phyloP scores from a whole-genome alignment of 75 land plant genomes.

The Pseudotsuga menziesii region DNA sequence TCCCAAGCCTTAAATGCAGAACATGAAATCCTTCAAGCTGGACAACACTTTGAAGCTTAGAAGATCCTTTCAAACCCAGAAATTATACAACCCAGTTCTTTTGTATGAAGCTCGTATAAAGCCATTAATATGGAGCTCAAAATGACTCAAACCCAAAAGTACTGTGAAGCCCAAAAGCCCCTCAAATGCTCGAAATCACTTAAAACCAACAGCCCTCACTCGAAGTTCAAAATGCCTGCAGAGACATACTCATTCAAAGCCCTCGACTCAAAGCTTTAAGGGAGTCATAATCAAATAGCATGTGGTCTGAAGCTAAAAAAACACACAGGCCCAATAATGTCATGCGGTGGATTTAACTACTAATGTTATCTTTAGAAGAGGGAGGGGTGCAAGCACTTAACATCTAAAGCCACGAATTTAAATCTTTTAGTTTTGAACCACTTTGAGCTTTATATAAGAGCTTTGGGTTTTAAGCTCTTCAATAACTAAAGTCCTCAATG shows the following conservation, averaged over 20 bases:
- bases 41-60: no score
- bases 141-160: background rate
- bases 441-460: background rate
- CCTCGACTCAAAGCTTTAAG: background rate
- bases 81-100: background rate
- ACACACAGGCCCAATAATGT: background rate
- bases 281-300: background rate
- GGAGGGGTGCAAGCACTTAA: background rate
- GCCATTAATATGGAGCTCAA: background rate
- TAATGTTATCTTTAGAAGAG: background rate
- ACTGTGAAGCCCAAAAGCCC: no score
- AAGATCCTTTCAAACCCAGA: no score
- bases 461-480: background rate
- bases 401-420: background rate
- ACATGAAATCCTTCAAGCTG: no score
- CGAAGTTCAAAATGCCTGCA: background rate
- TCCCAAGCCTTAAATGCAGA: no score
- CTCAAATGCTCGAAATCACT: conserved; percentile 1
- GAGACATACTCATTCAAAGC: background rate
- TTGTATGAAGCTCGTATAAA: background rate
- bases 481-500: background rate
- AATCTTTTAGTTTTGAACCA: background rate
- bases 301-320: background rate
- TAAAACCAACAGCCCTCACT: background rate
- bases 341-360: background rate